Evolutionary conservation across 257 asterid species (phyloP), one percentile per base, ranked within the genome.

Genomic region (Rubia yunnanensis): DNA sequence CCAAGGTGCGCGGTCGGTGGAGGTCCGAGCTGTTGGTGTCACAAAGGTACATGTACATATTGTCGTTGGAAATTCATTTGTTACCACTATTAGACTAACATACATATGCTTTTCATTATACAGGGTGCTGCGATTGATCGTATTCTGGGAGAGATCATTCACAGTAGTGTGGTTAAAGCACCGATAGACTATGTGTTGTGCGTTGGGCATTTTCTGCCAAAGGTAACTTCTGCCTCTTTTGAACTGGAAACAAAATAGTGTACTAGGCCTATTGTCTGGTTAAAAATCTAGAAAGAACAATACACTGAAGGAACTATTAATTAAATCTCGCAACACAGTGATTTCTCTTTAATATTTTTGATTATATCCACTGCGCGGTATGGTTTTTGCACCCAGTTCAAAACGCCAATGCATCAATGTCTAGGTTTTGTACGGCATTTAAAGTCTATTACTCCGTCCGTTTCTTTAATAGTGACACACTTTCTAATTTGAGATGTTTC

Each of bases 61-160:
- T 49, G 17, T 54, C 23, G 34, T 23, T n/a, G 50, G 18, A 68
- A 67, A 68, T 14, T 63, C 17, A 58, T 30, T 36, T 57, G 26
- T 41, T 23, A 28, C n/a, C 22, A 39, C 23, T 6, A 50, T 23
- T 10, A 68, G 59, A 54, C 24, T 34, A 15, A 63, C 34, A 53
- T 38, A 24, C 30, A 35, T 27, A 39, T 44, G 28, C 55, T 44
- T 13, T 57, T 70, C 34, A 68, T 27, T 52, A n/a, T 79, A 62
- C 78, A 92, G 97, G 98, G 98, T 54, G 98, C 96, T 71, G 98
- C 98, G n/a, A 92, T 92, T 50, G 98, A 92, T 70, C 79, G 98
- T 48, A 92, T 92, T 59, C 72, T 92, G 38, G 97, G 97, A 30
- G 98, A 92, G 74, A 87, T 92, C n/a, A 88, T 92, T 77, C 98